Evolutionary conservation across 768 basidiomycete species (phyloP), one percentile per base, ranked within the genome.

Genomic region (Exsudoporus frostii): DNA sequence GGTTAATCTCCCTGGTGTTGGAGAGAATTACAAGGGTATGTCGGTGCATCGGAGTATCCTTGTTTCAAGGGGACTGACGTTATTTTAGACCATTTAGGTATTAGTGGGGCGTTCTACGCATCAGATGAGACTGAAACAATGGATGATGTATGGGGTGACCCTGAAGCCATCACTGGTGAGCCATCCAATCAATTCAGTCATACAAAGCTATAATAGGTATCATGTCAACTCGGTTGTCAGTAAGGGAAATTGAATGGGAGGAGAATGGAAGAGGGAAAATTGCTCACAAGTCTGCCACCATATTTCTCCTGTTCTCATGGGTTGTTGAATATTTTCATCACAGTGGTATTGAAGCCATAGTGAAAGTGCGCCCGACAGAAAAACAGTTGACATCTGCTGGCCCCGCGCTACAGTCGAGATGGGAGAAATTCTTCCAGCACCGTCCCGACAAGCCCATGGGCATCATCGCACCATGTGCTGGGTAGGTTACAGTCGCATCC

Each of bases 1-100:
- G 10, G 76, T 87, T 10, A 83, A 90, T 48, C 78, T 91, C 7
- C 88, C 88, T 5, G 87, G 85, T 7, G 90, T 94, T 0, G 90
- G 90, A 11, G 84, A 86, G 62, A 80, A 89, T 56, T 82, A 80
- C 48, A 74, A 77, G 57, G 83, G 82, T 79, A 47, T 36, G 67
- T 58, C 17, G 0, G 0, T 22, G 4, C 1, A 3, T 5, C 4
- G 2, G 5, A 1, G 3, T 7, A 1, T 8, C 2, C 36, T 36
- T 6, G 4, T 32, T n/a, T 34, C 19, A 32, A 6, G 14, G n/a
- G n/a, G 7, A 14, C 1, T 8, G 24, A 27, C 10, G 1, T 14
- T 29, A 7, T 27, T 30, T 20, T 30, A 5, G 54, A 76, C 71
- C 71, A 73, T 49, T 54, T 64, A 9, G 60, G 63, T 17, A 10